These are phyloP conservation scores for Firmiana major DNA, from an alignment of 345 rosid genomes.

Conservation along the genomic window DNA sequence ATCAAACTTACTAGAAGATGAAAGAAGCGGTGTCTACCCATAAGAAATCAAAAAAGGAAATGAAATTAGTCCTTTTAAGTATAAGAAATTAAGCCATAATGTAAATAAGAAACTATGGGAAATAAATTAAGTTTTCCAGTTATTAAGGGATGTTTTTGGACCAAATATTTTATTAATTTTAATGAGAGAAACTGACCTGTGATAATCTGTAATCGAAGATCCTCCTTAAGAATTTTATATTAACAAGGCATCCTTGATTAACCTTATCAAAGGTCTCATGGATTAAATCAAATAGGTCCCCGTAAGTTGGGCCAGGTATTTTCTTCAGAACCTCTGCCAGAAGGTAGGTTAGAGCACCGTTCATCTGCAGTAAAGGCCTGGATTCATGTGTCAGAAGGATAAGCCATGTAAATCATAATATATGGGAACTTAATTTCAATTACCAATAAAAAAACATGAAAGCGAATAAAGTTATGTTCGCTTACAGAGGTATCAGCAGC, in stretches of 20 bases:
- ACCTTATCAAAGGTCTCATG: constrained; percentile 25
- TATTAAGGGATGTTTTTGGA: too few species aligned
- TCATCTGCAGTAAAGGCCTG: constrained; percentile 39
- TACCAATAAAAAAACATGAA: background rate
- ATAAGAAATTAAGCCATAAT: background rate
- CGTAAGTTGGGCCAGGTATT: constrained; percentile 27
- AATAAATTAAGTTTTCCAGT: background rate
- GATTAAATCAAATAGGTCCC: constrained; percentile 27
- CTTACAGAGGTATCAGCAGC: constrained; percentile 50
- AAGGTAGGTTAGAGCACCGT: constrained; percentile 42
- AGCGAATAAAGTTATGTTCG: background rate
- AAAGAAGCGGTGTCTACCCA: constrained; percentile 36
- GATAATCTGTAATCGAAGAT: constrained; percentile 15
- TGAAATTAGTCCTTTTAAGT: background rate
- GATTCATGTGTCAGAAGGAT: background rate
- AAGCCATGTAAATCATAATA: background rate
- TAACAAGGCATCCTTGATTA: constrained; percentile 26
- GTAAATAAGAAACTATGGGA: background rate
- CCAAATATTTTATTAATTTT: background rate
- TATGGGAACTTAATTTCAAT: background rate
- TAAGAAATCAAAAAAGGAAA: background rate
- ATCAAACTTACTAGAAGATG: constrained; percentile 30
- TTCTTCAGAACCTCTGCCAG: constrained; percentile 23
- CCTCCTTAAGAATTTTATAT: constrained; percentile 21
- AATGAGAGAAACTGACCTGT: constrained; percentile 30